A percentile compares a stretch with the other conserved stretches of the same genome.
These are phyloP conservation scores for Fraxinus sp. DNA, from an alignment of 305 asterid genomes.

Conservation along the genomic window DNA sequence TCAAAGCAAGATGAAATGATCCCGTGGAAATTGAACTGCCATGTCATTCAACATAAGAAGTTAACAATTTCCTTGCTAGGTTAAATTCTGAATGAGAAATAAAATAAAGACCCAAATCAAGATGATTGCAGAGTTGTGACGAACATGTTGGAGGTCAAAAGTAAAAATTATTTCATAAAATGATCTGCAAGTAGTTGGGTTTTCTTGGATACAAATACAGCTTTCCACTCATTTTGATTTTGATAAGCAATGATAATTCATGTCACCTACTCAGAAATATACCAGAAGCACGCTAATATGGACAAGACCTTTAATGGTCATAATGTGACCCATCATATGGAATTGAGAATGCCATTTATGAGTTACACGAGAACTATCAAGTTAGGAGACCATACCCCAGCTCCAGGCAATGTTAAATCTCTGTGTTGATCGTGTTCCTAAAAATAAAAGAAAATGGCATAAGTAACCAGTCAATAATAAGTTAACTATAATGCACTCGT, in stretches of 20 bases:
- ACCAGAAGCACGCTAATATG: not conserved
- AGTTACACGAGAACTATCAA: not conserved
- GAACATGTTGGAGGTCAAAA: constrained; percentile 10
- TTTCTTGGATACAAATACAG: not conserved
- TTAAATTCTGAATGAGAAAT: constrained; percentile 18
- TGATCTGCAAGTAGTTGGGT: not conserved
- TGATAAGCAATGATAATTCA: not conserved
- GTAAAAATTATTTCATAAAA: not conserved
- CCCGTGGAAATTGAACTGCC: constrained; percentile 94
- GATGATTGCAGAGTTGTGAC: not conserved
- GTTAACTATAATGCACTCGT: constrained; percentile 20
- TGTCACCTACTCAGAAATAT: constrained; percentile 21
- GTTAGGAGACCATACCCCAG: constrained; percentile 70
- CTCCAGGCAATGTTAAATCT: constrained; percentile 85
- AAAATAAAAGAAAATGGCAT: constrained; percentile 28
- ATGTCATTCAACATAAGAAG: constrained; percentile 24
- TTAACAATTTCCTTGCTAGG: constrained; percentile 23
- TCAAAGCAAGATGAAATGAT: constrained; percentile 97
- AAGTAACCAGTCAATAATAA: constrained; percentile 28
- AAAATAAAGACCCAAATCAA: constrained; percentile 15
- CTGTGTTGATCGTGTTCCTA: constrained; percentile 76
- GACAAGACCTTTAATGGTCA: not conserved
- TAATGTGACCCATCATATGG: not conserved
- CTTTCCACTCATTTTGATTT: constrained; percentile 18
- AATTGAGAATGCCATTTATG: constrained; percentile 13